Percentiles rank a stretch among this genome's conserved stretches.
Evolutionary conservation across 306 rosid species (phyloP).

Genomic region (Prunus mira): DNA sequence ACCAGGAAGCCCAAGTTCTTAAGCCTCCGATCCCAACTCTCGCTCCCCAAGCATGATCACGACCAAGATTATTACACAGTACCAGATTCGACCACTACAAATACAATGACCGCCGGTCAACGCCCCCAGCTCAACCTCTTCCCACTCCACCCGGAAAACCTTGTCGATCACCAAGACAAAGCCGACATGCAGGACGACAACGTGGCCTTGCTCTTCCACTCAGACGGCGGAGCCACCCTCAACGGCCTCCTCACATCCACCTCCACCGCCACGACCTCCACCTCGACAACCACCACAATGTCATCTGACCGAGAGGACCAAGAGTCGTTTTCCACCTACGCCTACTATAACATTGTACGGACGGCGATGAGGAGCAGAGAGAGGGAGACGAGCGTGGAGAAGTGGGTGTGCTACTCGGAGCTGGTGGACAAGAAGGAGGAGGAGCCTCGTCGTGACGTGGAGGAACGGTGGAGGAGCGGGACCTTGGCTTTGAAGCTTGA

Average conservation of each 20-base stretch:
- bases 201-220: slow-evolving; percentile 61
- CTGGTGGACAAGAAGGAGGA: slow-evolving; percentile 70
- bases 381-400: slow-evolving; percentile 50
- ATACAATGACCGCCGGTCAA: background rate
- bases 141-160: slow-evolving; percentile 57
- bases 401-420: slow-evolving; percentile 90
- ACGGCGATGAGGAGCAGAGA: slow-evolving; percentile 75
- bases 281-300: slow-evolving; percentile 14
- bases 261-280: slow-evolving; percentile 16
- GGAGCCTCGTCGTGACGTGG: slow-evolving; percentile 35
- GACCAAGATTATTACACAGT: background rate
- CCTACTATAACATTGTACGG: slow-evolving; percentile 35
- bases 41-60: background rate
- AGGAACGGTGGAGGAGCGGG: background rate
- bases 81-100: background rate
- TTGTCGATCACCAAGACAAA: slow-evolving; percentile 22
- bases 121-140: slow-evolving; percentile 48
- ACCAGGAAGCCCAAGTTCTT: slow-evolving; percentile 67
- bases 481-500: slow-evolving; percentile 73
- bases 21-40: slow-evolving; percentile 49
- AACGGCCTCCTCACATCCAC: slow-evolving; percentile 41
- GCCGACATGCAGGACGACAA: slow-evolving; percentile 47
- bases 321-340: background rate
- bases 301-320: slow-evolving; percentile 36
- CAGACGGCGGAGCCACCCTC: slow-evolving; percentile 52